A percentile compares a stretch with the other conserved stretches of the same genome.
These are phyloP conservation scores for Cinchona pubescens DNA, from an alignment of 257 asterid genomes.

Conservation along the genomic window DNA sequence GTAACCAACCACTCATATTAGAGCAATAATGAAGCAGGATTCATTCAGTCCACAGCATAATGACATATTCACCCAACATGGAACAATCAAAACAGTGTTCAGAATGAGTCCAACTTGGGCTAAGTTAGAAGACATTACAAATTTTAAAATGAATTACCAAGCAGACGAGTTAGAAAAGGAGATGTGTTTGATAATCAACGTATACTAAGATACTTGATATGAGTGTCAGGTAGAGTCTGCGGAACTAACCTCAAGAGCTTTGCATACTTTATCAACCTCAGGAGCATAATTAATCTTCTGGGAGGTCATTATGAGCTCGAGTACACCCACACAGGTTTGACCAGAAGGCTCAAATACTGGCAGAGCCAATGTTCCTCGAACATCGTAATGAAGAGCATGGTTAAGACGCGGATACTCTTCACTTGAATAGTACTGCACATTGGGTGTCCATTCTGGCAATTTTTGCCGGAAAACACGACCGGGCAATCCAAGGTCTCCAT, in stretches of 20 bases:
- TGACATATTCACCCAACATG: neutral
- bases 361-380: constrained; percentile 82
- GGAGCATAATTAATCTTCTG: constrained; percentile 89
- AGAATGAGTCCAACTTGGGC: neutral
- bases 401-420: constrained; percentile 73
- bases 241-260: constrained; percentile 87
- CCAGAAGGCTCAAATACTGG: constrained; percentile 93
- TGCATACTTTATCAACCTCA: constrained; percentile 95
- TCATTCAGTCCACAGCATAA: neutral
- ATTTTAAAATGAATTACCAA: neutral
- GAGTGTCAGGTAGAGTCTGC: constrained; percentile 18
- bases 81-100: neutral
- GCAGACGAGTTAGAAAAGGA: neutral
- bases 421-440: constrained; percentile 90
- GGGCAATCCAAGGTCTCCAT: constrained; percentile 74
- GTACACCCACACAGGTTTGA: constrained; percentile 78
- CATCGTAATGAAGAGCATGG: constrained; percentile 78
- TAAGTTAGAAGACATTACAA: neutral
- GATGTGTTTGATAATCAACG: neutral
- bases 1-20: neutral
- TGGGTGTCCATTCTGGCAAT: constrained; percentile 94
- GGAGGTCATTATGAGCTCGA: constrained; percentile 93
- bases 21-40: neutral
- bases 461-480: constrained; percentile 77
- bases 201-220: neutral